Evolutionary conservation across 805 yeast species (phyloP).

Genomic region (Limtongozyma cylindracea): DNA sequence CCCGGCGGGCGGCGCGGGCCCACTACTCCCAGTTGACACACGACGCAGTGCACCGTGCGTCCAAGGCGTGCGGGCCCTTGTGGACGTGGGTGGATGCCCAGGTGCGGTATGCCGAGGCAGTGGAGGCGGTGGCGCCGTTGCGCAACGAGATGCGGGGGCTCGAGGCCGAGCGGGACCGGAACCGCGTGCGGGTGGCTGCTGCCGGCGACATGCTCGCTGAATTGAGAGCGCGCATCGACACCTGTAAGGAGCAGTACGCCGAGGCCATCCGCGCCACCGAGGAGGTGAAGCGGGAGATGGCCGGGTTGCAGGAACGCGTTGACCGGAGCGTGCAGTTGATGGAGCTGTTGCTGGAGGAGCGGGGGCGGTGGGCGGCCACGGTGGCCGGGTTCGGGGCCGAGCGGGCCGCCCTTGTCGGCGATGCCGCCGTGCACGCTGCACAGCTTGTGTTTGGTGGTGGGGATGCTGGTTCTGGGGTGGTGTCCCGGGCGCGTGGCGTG

Average conservation of each 20-base stretch:
- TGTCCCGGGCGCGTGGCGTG: constrained; percentile 14
- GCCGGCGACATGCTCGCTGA: constrained; percentile 65
- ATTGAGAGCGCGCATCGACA: constrained; percentile 39
- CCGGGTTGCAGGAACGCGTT: constrained; percentile 29
- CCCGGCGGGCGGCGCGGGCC: constrained; percentile 30
- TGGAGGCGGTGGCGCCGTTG: constrained; percentile 53
- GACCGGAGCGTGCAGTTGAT: constrained; percentile 34
- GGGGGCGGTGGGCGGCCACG: constrained; percentile 46
- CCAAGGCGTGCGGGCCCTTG: constrained; percentile 88
- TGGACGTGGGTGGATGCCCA: constrained; percentile 81
- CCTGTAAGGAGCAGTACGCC: constrained; percentile 45
- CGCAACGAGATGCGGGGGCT: constrained; percentile 33
- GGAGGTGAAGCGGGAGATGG: constrained; percentile 46
- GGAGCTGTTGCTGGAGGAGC: constrained; percentile 38
- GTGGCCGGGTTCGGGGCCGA: constrained; percentile 21
- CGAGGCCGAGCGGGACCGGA: constrained; percentile 32
- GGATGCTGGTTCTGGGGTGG: constrained; percentile 11
- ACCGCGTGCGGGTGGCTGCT: constrained; percentile 46
- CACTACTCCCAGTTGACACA: constrained; percentile 29
- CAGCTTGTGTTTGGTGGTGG: constrained; percentile 13
- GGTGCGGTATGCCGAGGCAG: constrained; percentile 43
- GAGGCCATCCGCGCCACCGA: constrained; percentile 59
- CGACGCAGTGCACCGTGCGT: constrained; percentile 60
- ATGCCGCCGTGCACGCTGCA: constrained; percentile 37
- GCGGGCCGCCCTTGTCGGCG: constrained; percentile 29